These are phyloP conservation scores for Adansonia rubrostipa DNA, from an alignment of 441 rosid species.

Conservation along the genomic window DNA sequence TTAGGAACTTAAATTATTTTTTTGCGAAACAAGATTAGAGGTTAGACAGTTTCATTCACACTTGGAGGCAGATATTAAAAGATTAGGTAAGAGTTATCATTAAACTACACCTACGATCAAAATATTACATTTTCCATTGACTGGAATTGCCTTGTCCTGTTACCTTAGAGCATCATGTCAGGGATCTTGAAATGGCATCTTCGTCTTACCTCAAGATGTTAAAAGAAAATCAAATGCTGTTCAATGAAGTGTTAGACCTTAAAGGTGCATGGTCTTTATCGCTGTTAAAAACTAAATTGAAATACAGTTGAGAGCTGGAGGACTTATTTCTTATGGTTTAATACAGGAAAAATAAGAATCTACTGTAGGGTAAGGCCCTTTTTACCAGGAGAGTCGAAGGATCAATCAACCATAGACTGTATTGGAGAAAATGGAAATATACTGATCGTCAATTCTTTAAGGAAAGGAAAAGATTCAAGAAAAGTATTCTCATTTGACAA, in stretches of 20 bases:
- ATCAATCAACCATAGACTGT: constrained; percentile 73
- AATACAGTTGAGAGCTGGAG: constrained; percentile 11
- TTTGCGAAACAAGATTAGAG: constrained; percentile 55
- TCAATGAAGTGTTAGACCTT: constrained; percentile 96
- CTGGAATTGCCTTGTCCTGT: constrained; percentile 24
- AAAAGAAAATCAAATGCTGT: constrained; percentile 84
- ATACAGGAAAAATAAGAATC: constrained; percentile 81
- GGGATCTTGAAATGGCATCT: constrained; percentile 74
- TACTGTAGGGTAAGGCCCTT: constrained; percentile 91
- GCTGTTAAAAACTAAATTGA: background rate
- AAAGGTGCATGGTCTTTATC: constrained; percentile 55
- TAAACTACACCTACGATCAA: background rate
- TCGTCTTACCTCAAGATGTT: constrained; percentile 78
- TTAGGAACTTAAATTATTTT: constrained; percentile 67
- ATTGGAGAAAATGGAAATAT: constrained; percentile 93
- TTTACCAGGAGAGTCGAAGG: constrained; percentile 67
- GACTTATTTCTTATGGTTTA: constrained; percentile 1
- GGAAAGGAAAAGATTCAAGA: constrained; percentile 84
- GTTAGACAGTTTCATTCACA: constrained; percentile 64
- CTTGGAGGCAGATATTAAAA: constrained; percentile 68
- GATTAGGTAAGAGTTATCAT: constrained; percentile 58
- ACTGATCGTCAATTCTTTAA: constrained; percentile 78
- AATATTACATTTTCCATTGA: constrained; percentile 23
- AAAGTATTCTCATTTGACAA: constrained; percentile 83
- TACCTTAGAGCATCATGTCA: constrained; percentile 62